Evolutionary conservation across 192 early-diverging fungal genomes (phyloP).

Genomic region (Paraglomus occultum): DNA sequence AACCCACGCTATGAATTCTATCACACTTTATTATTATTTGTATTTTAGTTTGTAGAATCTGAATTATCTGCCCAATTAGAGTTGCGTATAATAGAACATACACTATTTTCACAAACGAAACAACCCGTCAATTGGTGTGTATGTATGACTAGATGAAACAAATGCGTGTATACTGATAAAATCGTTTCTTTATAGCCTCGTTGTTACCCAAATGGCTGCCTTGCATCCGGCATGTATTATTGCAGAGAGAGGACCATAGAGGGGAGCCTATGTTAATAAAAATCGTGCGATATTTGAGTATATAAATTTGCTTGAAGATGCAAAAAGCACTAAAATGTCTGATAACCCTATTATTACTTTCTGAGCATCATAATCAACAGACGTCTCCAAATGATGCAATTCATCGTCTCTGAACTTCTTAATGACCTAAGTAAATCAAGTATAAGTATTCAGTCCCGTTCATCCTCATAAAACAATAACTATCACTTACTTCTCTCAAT

Average conservation of each 20-base stretch:
- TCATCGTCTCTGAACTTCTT: slow-evolving; percentile 93
- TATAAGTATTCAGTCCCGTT: neutral
- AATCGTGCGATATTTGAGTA: slow-evolving; percentile 4
- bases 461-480: neutral
- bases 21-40: too few species aligned
- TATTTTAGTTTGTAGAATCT: too few species aligned
- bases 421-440: slow-evolving; percentile 52
- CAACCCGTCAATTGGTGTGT: too few species aligned
- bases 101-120: too few species aligned
- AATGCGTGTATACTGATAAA: neutral
- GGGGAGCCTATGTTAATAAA: slow-evolving; percentile 60
- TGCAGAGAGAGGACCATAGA: slow-evolving; percentile 67
- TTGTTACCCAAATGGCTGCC: slow-evolving; percentile 89
- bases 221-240: slow-evolving; percentile 87
- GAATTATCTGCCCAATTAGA: too few species aligned
- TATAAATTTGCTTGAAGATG: neutral
- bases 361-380: slow-evolving; percentile 81
- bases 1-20: too few species aligned
- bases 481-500: slow-evolving; percentile 50
- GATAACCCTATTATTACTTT: slow-evolving; percentile 39
- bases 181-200: slow-evolving; percentile 60
- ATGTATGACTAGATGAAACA: too few species aligned
- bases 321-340: neutral
- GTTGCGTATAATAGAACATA: too few species aligned
- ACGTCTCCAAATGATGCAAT: slow-evolving; percentile 89